Base-by-base conservation (phyloP, 495 filamentous ascomycete species). In the Trichoderma gamsii region DNA sequence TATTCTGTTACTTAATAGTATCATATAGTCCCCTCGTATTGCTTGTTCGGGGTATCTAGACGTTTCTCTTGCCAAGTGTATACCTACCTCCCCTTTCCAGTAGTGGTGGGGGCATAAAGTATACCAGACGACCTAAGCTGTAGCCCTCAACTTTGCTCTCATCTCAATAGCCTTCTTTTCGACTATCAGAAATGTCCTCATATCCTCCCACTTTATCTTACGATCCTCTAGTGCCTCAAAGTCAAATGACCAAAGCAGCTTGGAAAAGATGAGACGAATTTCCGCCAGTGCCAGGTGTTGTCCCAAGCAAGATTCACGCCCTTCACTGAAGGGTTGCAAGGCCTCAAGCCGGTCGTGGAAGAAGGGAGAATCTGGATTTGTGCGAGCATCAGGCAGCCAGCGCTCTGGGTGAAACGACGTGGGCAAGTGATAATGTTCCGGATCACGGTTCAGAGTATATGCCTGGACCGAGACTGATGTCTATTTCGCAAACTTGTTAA, bases 241-340 rank as follows among this genome's bases (percentile, higher is more conserved):
- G 65, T 87, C 84, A 70, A 84, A 87, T 13, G 72, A 77, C 73
- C 77, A 87, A 4, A 85, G 66, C 59, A 86, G 69, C 69, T 80
- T 83, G 0, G 83, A 75, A 15, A 87, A 56, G 41, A 87, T 77
- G 1, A 83, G 69, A 5, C 77, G 74, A 76, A 86, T 83, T 69
- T 87, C 84, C 18, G 74, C 74, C 61, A 76, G 83, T 23, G 85
- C 84, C 41, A 85, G 69, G 66, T 84, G 81, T 69, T 79, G 76
- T 6, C 86, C 87, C 66, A 87, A 77, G 65, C 86, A 88, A 56
- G 82, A 80, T 16, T 85, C 70, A 0, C 81, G 82, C 0, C 87
- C 86, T 32, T 80, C 32, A 43, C 77, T 77, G 63, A 88, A 89
- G 1, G 85, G 80, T 59, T 85, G 79, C 59, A 83, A 73, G 12